Evolutionary conservation across 2,329 filamentous ascomycete genomes (phyloP), one percentile per base, ranked within the genome.

Genomic region (Sporothrix sp.): DNA sequence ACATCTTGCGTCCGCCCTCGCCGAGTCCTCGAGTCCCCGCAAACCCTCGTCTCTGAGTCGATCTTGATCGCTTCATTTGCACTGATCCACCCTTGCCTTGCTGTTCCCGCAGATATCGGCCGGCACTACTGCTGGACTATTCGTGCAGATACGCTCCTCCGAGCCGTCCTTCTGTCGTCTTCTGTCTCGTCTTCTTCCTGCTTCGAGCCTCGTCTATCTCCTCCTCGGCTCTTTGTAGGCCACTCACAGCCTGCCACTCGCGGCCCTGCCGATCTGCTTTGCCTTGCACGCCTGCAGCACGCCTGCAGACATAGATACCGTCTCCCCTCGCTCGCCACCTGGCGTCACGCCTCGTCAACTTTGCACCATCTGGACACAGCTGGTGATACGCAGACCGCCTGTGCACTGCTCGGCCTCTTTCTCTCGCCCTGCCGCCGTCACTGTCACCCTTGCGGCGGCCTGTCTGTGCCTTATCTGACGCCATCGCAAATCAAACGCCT

Each of bases 381-480:
- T 28, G 6, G 25, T 10, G 16, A 42, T 30, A 32, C 21, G 32
- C 23, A 50, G 38, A 25, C 51, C 20, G 45, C 23, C 20, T 36
- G 42, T 33, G 47, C 36, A 43, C 33, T 21, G 40, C 39, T 30
- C 16, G 50, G 36, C 20, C 21, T 16, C 13, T 40, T 3, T 27
- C 27, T 16, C 23, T 7, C 21, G 23, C 13, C 21, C 36, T 42
- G 18, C 39, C 30, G 21, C 27, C 21, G 20, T 40, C 10, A 14
- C 33, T 28, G 8, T 20, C 25, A 25, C 23, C 36, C 18, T 33
- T 37, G 35, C 35, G 38, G 30, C 38, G 45, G 30, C 43, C 21
- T 50, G 20, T 37, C n/a, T n/a, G n/a, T 35, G 51, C 38, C 50
- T 56, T 54, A 56, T 56, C 54, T 54, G 54, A 53, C 54, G 51